phyloP scores from a whole-genome alignment of 495 filamentous ascomycete genomes.

The Lophiotrema nucula region DNA sequence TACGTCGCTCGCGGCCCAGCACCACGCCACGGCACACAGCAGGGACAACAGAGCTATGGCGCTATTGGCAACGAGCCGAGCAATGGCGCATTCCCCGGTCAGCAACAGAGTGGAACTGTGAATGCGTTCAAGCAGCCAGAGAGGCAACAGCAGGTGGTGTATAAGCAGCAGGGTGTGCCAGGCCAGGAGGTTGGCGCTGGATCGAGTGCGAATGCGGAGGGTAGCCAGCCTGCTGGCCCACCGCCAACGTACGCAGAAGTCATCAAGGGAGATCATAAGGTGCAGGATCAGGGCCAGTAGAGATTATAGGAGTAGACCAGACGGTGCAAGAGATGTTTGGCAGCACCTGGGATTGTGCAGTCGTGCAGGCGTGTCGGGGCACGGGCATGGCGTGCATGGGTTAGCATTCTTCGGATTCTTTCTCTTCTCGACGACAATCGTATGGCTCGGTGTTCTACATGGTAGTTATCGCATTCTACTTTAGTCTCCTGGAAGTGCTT shows the following conservation, averaged over 20 bases:
- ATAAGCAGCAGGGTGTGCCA: conserved; percentile 6
- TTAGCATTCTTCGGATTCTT: no score
- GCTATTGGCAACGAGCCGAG: conserved; percentile 35
- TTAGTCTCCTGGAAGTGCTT: no score
- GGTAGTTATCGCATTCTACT: no score
- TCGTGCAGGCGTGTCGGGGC: no score
- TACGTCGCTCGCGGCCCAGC: conserved; percentile 45
- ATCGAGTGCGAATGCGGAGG: conserved; percentile 30
- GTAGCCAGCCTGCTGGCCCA: conserved; percentile 31
- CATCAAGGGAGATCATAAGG: conserved; percentile 82
- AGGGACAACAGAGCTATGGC: conserved; percentile 32
- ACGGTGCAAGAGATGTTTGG: no score
- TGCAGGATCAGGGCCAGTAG: conserved; percentile 54
- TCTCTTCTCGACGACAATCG: no score
- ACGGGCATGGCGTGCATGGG: no score
- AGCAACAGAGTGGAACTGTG: conserved; percentile 33
- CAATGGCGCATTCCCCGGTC: conserved; percentile 35
- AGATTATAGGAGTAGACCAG: no score
- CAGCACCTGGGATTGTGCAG: no score
- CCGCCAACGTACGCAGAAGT: conserved; percentile 86
- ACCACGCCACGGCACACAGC: neutral
- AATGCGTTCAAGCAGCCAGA: conserved; percentile 41
- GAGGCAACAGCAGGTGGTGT: conserved; percentile 9
- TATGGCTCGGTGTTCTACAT: no score
- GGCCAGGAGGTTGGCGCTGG: conserved; percentile 25